Percentiles rank a stretch among this genome's conserved stretches.
Evolutionary conservation across 1,139 yeast species (phyloP).

Genomic region (Nadsonia starkeyi-henricii): DNA sequence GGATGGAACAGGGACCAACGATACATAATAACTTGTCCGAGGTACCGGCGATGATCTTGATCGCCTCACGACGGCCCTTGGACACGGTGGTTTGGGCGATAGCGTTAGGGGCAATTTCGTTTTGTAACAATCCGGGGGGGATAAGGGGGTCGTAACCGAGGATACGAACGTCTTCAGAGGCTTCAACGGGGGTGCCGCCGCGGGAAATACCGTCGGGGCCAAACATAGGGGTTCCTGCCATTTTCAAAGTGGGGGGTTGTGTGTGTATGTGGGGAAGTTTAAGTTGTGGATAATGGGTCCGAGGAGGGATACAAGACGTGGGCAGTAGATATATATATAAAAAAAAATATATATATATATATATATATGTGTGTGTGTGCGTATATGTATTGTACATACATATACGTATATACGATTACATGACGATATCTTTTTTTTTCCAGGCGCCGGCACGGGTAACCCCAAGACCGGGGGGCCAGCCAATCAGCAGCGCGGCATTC

Average conservation of each 20-base stretch:
- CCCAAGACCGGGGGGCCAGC: no score
- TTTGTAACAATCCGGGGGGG: constrained; percentile 74
- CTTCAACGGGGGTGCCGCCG: constrained; percentile 23
- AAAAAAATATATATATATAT: background rate
- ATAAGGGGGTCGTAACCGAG: constrained; percentile 82
- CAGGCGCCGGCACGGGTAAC: no score
- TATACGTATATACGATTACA: no score
- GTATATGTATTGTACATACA: background rate
- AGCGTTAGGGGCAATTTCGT: constrained; percentile 58
- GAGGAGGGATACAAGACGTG: background rate
- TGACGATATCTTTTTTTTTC: no score
- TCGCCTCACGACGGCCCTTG: constrained; percentile 63
- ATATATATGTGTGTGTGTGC: background rate
- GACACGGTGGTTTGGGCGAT: constrained; percentile 54
- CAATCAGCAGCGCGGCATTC: no score
- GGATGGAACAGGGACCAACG: constrained; percentile 95
- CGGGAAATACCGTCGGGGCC: constrained; percentile 26
- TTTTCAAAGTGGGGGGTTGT: background rate
- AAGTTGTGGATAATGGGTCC: background rate
- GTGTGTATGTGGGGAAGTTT: background rate
- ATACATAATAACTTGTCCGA: constrained; percentile 73
- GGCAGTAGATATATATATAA: no score
- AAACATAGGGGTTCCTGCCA: constrained; percentile 24
- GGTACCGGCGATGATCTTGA: constrained; percentile 52
- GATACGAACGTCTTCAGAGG: constrained; percentile 80